A percentile compares a stretch with the other conserved stretches of the same genome.
phyloP scores from a whole-genome alignment of 108 stramenopile genomes.

The Nitzschia sp. region DNA sequence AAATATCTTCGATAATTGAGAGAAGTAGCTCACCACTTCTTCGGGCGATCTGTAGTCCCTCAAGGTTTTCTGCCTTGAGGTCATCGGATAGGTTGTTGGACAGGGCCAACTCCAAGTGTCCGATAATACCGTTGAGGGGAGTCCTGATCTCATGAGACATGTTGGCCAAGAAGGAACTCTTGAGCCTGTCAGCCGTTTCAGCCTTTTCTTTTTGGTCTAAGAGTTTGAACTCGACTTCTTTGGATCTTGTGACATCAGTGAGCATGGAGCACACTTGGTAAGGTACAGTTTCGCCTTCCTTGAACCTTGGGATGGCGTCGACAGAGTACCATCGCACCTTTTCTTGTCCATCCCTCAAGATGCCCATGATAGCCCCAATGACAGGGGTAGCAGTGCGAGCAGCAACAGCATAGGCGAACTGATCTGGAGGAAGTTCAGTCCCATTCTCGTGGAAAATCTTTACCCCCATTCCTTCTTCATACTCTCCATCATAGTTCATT shows the following conservation, averaged over 20 bases:
- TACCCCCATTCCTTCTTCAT: not conserved
- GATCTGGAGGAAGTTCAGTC: constrained; percentile 6
- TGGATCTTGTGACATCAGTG: constrained; percentile 17
- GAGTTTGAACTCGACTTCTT: constrained; percentile 1
- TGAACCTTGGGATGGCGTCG: constrained; percentile 18
- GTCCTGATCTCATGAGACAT: constrained; percentile 66
- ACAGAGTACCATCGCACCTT: constrained; percentile 7
- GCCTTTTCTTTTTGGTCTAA: constrained; percentile 34
- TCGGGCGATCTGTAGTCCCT: constrained; percentile 25
- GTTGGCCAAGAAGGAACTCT: constrained; percentile 48
- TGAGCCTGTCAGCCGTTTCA: constrained; percentile 35
- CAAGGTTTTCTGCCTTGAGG: constrained; percentile 14
- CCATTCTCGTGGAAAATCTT: constrained; percentile 11
- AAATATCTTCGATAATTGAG: constrained; percentile 48
- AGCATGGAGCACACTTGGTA: constrained; percentile 17
- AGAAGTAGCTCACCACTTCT: constrained; percentile 37
- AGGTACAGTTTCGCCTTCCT: constrained; percentile 3
- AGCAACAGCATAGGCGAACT: constrained; percentile 5
- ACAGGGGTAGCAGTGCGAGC: constrained; percentile 9
- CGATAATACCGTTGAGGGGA: constrained; percentile 54
- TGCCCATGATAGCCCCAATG: constrained; percentile 11
- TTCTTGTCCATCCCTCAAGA: not conserved
- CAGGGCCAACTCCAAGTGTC: constrained; percentile 38
- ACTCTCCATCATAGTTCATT: too few relatives aligned
- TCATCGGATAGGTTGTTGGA: constrained; percentile 15